phyloP scores from a whole-genome alignment of 371 early-diverging fungal species.

The Umbelopsis sp. region DNA sequence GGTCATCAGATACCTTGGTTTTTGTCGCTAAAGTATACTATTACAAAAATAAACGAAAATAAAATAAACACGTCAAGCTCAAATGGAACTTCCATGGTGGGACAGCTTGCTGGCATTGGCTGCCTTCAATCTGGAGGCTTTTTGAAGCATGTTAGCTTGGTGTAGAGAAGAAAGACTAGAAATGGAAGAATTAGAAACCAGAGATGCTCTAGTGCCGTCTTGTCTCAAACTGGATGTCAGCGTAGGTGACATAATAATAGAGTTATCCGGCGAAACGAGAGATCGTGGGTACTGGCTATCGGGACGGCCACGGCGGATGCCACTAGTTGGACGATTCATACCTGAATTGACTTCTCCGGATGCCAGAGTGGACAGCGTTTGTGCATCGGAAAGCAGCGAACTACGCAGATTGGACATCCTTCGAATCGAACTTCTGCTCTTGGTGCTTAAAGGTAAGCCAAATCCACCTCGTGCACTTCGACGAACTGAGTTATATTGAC shows the following conservation, averaged over 20 bases:
- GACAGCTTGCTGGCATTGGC: conserved; percentile 9
- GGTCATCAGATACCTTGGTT: too few relatives aligned
- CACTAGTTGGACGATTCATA: conserved; percentile 20
- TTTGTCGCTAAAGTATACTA: too few relatives aligned
- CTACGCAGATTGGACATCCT: not conserved
- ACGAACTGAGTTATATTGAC: not conserved
- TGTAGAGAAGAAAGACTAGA: conserved; percentile 52
- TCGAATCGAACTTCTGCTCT: conserved; percentile 2
- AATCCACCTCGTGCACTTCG: conserved; percentile 1
- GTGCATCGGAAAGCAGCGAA: conserved; percentile 7
- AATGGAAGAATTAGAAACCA: conserved; percentile 47
- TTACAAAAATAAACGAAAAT: too few relatives aligned
- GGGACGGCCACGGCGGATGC: conserved; percentile 21
- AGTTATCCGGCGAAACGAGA: conserved; percentile 25
- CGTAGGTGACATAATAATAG: not conserved
- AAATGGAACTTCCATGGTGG: not conserved
- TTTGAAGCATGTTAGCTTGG: conserved; percentile 48
- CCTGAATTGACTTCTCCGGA: conserved; percentile 3
- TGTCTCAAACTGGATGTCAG: conserved; percentile 9
- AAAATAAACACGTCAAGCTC: too few relatives aligned
- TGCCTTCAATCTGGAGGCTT: conserved; percentile 37
- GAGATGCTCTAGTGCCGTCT: conserved; percentile 41
- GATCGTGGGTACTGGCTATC: conserved; percentile 21
- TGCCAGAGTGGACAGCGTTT: not conserved
- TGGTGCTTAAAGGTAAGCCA: not conserved